Evolutionary conservation across 108 stramenopile species (phyloP).

Genomic region (Skeletonema costatum): DNA sequence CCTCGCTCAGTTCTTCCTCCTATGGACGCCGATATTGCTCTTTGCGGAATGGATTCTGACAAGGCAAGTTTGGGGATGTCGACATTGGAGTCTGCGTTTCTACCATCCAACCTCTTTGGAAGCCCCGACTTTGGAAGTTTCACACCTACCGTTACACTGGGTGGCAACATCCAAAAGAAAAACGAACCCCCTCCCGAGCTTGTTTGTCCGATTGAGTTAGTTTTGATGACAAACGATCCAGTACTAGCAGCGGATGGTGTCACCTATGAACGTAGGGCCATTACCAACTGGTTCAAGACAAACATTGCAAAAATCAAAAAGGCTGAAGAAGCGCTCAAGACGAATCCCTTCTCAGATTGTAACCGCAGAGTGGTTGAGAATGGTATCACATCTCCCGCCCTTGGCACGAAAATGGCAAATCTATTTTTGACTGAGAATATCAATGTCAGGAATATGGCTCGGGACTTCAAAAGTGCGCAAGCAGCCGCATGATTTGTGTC

Average conservation of each 20-base stretch:
- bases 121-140: neutral
- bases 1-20: neutral
- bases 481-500: neutral
- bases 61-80: neutral
- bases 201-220: conserved; percentile 67
- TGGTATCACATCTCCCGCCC: conserved; percentile 26
- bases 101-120: conserved; percentile 33
- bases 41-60: conserved; percentile 9
- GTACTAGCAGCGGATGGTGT: conserved; percentile 80
- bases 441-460: conserved; percentile 33
- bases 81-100: conserved; percentile 8
- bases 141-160: neutral
- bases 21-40: neutral
- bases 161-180: neutral
- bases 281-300: conserved; percentile 54
- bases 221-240: conserved; percentile 68
- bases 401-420: conserved; percentile 14
- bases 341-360: conserved; percentile 12
- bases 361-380: conserved; percentile 8
- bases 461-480: conserved; percentile 1
- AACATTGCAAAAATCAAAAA: conserved; percentile 5
- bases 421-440: conserved; percentile 30
- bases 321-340: conserved; percentile 9
- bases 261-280: conserved; percentile 78
- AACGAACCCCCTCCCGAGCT: conserved; percentile 37